Base-by-base conservation (phyloP, 192 early-diverging fungal genomes). In the Chytriomyces confervae region DNA sequence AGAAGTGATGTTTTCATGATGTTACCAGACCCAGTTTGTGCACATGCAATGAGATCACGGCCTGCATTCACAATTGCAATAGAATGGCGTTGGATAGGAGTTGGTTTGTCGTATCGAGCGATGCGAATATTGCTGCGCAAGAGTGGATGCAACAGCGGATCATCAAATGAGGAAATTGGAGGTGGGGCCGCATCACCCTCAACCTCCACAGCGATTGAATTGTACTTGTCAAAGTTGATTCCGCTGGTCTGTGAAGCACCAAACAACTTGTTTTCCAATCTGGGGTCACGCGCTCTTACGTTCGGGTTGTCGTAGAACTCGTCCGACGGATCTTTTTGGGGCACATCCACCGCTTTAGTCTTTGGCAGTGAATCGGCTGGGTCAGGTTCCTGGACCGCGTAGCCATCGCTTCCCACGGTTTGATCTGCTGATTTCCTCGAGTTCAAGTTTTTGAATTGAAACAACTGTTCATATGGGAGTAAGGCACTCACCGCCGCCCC, bases 1-100 rank as follows among this genome's bases (percentile, higher is more conserved):
- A 0, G 29, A 36, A 2, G 0, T 36, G 29, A 36, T 36, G 2
- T 1, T 1, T 36, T 1, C 1, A 36, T 36, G 29, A 36, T 36
- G 29, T 60, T 20, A 74, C 95, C 95, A 8, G 94, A 96, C 69
- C 95, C 95, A 43, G 95, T 96, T 50, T 94, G 95, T 9, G 95
- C 93, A 78, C 91, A 91, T 8, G 95, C 92, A 83, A 96, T 94
- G 5, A 96, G 46, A 82, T 96, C 95, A 13, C 93, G 90, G 24
- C 89, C 88, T n/a, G 70, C 70, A 67, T 45, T 67, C 29, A 67
- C 66, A 67, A 67, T 67, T 3, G 66, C 66, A 23, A 67, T 67
- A 13, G 66, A 18, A 47, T 67, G 66, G 7, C 23, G 27, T 23
- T 67, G 66, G 2, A 67, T 46, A 8, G 66, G 66, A 6, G 66